A percentile compares a stretch with the other conserved stretches of the same genome.
Evolutionary conservation across 1,284 basidiomycete genomes (phyloP).

Genomic region (Moesziomyces sp.): DNA sequence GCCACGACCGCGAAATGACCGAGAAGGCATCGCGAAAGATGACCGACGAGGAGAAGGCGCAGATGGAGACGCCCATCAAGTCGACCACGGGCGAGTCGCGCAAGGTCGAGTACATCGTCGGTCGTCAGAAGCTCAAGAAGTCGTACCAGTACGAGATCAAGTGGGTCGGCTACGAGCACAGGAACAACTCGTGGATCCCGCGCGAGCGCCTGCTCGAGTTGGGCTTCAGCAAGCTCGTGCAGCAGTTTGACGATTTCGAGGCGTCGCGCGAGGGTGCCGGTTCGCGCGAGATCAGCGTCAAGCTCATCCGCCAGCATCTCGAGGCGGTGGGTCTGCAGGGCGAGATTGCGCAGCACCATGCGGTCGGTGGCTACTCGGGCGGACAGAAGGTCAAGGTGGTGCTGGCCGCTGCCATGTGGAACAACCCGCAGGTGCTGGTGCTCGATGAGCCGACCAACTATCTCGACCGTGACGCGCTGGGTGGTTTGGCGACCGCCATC

Average conservation of each 20-base stretch:
- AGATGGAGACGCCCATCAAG: conserved; percentile 88
- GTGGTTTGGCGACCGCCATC: conserved; percentile 94
- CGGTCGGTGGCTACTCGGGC: conserved; percentile 64
- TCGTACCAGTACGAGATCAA: conserved; percentile 93
- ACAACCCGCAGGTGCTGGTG: conserved; percentile 65
- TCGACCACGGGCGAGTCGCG: conserved; percentile 91
- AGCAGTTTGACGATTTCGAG: conserved; percentile 97
- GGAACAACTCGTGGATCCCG: conserved; percentile 91
- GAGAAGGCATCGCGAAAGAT: conserved; percentile 89
- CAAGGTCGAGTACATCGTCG: conserved; percentile 89
- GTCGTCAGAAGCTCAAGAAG: conserved; percentile 97
- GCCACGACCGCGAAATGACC: conserved; percentile 92
- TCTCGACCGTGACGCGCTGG: conserved; percentile 74
- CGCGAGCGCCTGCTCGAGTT: conserved; percentile 88
- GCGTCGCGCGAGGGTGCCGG: conserved; percentile 76
- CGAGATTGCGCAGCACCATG: conserved; percentile 67
- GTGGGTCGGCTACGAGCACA: conserved; percentile 93
- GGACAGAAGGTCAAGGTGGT: conserved; percentile 94
- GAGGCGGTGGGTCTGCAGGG: conserved; percentile 87
- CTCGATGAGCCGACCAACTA: conserved; percentile 88
- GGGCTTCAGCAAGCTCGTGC: conserved; percentile 89
- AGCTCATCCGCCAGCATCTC: conserved; percentile 66
- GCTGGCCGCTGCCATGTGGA: conserved; percentile 67
- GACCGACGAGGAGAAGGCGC: conserved; percentile 84
- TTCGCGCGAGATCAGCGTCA: conserved; percentile 76